phyloP scores from a whole-genome alignment of 495 filamentous ascomycete species.

The Umbilicaria muhlenbergii region DNA sequence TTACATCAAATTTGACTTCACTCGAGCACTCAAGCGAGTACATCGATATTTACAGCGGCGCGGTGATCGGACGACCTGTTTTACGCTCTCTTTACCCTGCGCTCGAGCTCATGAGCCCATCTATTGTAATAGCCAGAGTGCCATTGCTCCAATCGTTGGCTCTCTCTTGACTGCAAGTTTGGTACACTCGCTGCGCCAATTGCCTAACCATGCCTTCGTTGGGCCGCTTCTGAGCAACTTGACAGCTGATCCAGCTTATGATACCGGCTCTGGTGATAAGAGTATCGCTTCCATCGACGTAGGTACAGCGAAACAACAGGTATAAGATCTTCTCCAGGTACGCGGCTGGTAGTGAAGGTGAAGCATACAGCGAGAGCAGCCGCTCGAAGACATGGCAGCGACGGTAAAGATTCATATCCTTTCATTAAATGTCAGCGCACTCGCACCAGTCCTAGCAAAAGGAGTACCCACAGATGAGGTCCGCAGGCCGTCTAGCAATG shows the following conservation, averaged over 20 bases:
- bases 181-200: slow-evolving; percentile 46
- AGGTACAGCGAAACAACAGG: slow-evolving; percentile 55
- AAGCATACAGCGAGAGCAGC: slow-evolving; percentile 53
- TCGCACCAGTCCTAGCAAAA: not conserved
- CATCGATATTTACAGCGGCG: too few relatives aligned
- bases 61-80: too few relatives aligned
- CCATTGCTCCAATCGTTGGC: slow-evolving; percentile 52
- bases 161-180: slow-evolving; percentile 52
- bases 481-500: slow-evolving; percentile 54
- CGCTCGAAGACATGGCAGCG: slow-evolving; percentile 66
- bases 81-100: too few relatives aligned
- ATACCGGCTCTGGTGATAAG: slow-evolving; percentile 73
- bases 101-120: not conserved
- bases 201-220: slow-evolving; percentile 38
- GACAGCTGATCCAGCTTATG: slow-evolving; percentile 60
- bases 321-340: slow-evolving; percentile 53
- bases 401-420: slow-evolving; percentile 76
- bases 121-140: slow-evolving; percentile 7
- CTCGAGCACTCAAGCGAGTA: too few relatives aligned
- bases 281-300: slow-evolving; percentile 68
- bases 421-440: not conserved
- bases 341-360: slow-evolving; percentile 41
- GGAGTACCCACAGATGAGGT: slow-evolving; percentile 30
- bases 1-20: too few relatives aligned
- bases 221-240: slow-evolving; percentile 25